These are phyloP conservation scores for Neurospora pannonica DNA, from an alignment of 495 filamentous ascomycete genomes.

Conservation along the genomic window DNA sequence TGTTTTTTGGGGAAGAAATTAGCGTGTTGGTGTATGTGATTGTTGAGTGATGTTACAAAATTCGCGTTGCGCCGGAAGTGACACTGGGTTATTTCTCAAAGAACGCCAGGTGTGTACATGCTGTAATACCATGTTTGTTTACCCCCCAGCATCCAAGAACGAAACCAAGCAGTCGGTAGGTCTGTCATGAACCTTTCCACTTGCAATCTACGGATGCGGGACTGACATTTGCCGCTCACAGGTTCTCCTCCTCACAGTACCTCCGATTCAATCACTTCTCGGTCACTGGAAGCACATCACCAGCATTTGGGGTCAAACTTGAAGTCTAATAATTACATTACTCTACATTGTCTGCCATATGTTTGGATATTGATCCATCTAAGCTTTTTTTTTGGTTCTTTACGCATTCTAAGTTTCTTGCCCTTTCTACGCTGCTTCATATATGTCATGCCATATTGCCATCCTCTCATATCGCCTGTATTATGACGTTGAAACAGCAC, in stretches of 20 bases:
- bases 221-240: not conserved
- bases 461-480: not conserved
- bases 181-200: not conserved
- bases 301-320: not conserved
- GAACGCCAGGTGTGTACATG: not conserved
- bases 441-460: not conserved
- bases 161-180: not conserved
- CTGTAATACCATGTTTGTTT: not conserved
- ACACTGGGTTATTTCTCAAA: not conserved
- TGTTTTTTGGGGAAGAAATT: not conserved
- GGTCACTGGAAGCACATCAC: not conserved
- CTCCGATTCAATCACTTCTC: not conserved
- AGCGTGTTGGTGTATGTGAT: not conserved
- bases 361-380: not conserved
- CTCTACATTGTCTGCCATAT: not conserved
- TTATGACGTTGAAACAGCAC: not conserved
- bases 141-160: not conserved
- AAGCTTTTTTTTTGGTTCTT: not conserved
- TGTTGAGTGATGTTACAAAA: not conserved
- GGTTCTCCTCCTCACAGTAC: not conserved
- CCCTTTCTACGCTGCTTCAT: not conserved
- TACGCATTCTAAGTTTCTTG: not conserved
- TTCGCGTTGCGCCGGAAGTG: not conserved
- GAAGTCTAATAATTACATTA: not conserved
- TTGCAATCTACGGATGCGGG: not conserved